Base-by-base conservation (phyloP, 257 asterid species). In the Paulownia fortunei region DNA sequence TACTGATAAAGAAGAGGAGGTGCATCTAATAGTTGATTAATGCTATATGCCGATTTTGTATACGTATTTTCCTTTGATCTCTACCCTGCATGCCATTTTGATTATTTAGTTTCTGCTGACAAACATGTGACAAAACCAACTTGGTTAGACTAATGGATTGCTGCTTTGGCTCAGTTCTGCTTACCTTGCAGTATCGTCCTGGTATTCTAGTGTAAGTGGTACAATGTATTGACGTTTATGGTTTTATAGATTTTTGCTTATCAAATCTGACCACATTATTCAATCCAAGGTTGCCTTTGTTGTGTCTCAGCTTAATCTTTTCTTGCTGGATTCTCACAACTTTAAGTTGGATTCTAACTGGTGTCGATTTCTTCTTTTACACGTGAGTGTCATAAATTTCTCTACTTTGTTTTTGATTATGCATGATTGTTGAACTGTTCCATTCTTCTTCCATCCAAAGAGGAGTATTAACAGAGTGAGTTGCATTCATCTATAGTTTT, bases 91-190 rank as follows among this genome's bases (percentile, higher is more conserved):
- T 72, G 62, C 69, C 41, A 56, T 56, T 59, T 69, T 76, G 27
- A 67, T 73, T 39, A 60, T 58, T 30, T 44, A 71, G 77, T 75
- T 76, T 56, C 77, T 56, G 72, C 42, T 80, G 73, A 73, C 67
- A 30, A 76, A 85, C 78, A 66, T 76, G 79, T 78, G 82, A 81
- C 70, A 59, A 65, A 74, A n/a, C n/a, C n/a, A 76, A 74, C 78
- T 76, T 76, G 86, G 82, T 82, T 81, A 76, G 85, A 85, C 91
- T 88, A 83, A 88, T 81, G 87, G 89, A 51, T 82, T 85, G 86
- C 83, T 85, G 88, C 76, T 87, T 84, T 87, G 86, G 84, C 86
- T 82, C 90, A 87, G 94, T 86, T 87, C 77, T 87, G 62, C 78
- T 83, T 61, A 1, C 80, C 69, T 54, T 86, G 78, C 92, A 86